A percentile compares a stretch with the other conserved stretches of the same genome.
phyloP scores from a whole-genome alignment of 2,329 filamentous ascomycete genomes.

The Orbilia ellipsospora region DNA sequence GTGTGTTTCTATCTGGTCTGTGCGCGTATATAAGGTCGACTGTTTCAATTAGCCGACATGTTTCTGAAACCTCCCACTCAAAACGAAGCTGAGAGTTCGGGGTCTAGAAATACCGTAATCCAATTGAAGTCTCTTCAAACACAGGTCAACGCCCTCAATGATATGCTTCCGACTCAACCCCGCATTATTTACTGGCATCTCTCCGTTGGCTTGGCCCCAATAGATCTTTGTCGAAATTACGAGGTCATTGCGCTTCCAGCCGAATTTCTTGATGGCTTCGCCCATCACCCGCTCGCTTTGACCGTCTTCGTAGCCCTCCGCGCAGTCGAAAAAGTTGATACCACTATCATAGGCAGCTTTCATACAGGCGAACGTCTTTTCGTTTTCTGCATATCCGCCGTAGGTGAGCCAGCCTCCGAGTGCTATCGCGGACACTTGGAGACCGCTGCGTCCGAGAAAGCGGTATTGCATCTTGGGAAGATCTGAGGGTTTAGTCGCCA shows the following conservation, averaged over 20 bases:
- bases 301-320: constrained; percentile 68
- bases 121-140: constrained; percentile 70
- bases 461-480: constrained; percentile 74
- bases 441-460: constrained; percentile 75
- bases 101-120: constrained; percentile 63
- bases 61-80: no score
- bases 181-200: constrained; percentile 66
- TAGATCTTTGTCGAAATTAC: constrained; percentile 74
- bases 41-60: background rate
- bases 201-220: constrained; percentile 71
- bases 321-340: constrained; percentile 71
- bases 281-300: constrained; percentile 70
- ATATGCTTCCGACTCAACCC: constrained; percentile 77
- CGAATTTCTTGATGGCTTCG: constrained; percentile 69
- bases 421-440: constrained; percentile 79
- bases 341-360: constrained; percentile 71
- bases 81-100: background rate
- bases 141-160: constrained; percentile 72
- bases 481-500: constrained; percentile 42
- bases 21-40: constrained; percentile 78
- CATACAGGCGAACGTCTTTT: constrained; percentile 72
- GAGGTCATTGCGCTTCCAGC: constrained; percentile 70
- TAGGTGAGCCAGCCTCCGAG: constrained; percentile 80
- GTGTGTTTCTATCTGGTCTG: constrained; percentile 74
- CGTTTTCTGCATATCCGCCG: constrained; percentile 76